Evolutionary conservation across 2,329 filamentous ascomycete species (phyloP), one percentile per base, ranked within the genome.

Genomic region (Plenodomus lindquistii): DNA sequence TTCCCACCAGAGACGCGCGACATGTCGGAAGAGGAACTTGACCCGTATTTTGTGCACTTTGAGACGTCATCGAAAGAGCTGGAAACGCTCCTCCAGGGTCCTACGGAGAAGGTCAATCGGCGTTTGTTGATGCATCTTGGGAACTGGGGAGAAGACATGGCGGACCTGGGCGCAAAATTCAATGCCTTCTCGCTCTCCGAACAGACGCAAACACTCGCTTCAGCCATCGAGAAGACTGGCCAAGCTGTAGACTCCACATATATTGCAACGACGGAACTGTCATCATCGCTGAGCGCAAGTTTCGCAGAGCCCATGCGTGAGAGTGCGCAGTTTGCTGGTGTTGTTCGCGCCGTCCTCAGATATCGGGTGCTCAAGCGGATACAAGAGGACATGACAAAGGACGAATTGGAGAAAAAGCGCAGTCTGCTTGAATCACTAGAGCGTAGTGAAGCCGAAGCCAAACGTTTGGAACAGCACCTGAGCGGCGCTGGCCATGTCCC

Each of bases 251-350:
- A 99, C 70, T 89, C 90, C 9, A 97, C 94, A 0, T 99, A 97
- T 69, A 92, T 99, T 57, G 91, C 90, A 9, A 97, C 93, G 0
- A 90, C 96, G 63, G 94, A 99, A 69, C 78, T 99, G 2, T 92
- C 92, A 0, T 85, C 85, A 2, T 88, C 88, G 0, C 77, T 99
- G n/a, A 92, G 92, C 17, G 92, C 93, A 27, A 94, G 85, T 58
- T 99, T 99, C 67, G 91, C 95, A 0, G 95, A 99, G 67, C 94
- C 94, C 0, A 97, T 99, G 91, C 85, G 95, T 46, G 94, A 99
- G 75, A 96, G 91, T 64, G 92, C 94, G 11, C 94, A 99, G 67
- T 99, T 99, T 70, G 94, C 94, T 0, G 90, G 94, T 10, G 91
- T 99, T 1, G 94, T 99, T 3, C 85, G 92, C 36, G 89, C 80